Conservation (phyloP, 495 filamentous ascomycete species). For the Hypoxylon crocopeplum region DNA sequence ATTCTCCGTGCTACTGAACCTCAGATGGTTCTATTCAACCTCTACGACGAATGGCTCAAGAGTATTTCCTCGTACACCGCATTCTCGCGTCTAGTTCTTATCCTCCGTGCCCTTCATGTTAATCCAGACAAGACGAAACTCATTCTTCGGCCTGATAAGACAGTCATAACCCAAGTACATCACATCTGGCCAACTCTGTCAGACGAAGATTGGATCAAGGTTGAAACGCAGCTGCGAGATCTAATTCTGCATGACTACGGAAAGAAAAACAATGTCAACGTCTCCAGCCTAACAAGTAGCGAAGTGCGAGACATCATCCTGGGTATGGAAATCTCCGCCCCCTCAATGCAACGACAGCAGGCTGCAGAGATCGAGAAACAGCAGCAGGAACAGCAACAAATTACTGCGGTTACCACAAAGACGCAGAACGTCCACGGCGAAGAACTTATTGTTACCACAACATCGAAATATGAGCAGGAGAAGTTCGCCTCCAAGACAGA, state of each 20-base stretch:
- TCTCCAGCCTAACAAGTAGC: constrained; percentile 91
- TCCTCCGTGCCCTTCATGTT: constrained; percentile 94
- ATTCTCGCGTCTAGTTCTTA: constrained; percentile 94
- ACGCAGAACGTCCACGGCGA: constrained; percentile 98
- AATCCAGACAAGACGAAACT: constrained; percentile 99
- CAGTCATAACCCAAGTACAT: constrained; percentile 96
- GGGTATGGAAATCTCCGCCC: constrained; percentile 99
- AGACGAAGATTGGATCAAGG: constrained; percentile 99
- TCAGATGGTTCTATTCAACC: constrained; percentile 99
- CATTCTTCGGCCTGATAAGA: constrained; percentile 96
- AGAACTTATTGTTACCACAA: constrained; percentile 98
- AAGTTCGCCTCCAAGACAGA: constrained; percentile 98
- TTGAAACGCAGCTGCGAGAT: constrained; percentile 94
- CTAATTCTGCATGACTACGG: constrained; percentile 98
- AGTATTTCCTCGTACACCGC: constrained; percentile 98
- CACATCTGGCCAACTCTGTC: constrained; percentile 97
- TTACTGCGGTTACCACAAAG: constrained; percentile 97
- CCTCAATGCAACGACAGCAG: constrained; percentile 97
- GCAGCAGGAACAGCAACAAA: constrained; percentile 93
- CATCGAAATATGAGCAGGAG: constrained; percentile 95
- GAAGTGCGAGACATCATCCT: constrained; percentile 99
- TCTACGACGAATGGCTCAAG: constrained; percentile 99
- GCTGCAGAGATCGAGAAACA: constrained; percentile 99
- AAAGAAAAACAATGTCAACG: constrained; percentile 99
- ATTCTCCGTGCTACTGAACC: constrained; percentile 97